Percentiles rank a stretch among this genome's conserved stretches.
phyloP scores from a whole-genome alignment of 2,329 filamentous ascomycete species.

The Coniochaeta ligniaria region DNA sequence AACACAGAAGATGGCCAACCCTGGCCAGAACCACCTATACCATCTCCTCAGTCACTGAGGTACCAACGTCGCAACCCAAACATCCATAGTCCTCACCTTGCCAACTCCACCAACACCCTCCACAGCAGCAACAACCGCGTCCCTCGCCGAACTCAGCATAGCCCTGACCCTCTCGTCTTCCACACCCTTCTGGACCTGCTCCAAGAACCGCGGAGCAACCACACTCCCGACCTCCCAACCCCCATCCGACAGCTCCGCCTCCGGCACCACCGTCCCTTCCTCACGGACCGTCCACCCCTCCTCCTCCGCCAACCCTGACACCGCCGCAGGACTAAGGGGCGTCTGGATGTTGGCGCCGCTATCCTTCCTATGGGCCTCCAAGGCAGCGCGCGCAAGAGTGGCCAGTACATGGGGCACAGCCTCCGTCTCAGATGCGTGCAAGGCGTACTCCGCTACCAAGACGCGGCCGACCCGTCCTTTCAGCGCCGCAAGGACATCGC shows the following conservation, averaged over 20 bases:
- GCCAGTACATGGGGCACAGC: constrained; percentile 43
- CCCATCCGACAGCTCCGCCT: constrained; percentile 33
- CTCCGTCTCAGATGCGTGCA: constrained; percentile 28
- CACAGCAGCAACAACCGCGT: constrained; percentile 23
- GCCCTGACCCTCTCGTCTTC: constrained; percentile 18
- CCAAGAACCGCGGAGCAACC: constrained; percentile 20
- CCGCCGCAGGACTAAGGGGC: constrained; percentile 30
- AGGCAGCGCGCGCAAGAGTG: constrained; percentile 32
- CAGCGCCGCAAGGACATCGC: constrained; percentile 26
- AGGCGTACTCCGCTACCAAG: constrained; percentile 38
- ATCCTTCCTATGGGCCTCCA: constrained; percentile 31
- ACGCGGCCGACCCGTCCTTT: constrained; percentile 24
- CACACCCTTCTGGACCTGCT: constrained; percentile 22
- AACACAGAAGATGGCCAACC: too few species aligned
- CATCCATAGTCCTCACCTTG: constrained; percentile 32
- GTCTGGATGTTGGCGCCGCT: constrained; percentile 40
- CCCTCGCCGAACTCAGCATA: constrained; percentile 20
- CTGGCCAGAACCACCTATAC: too few species aligned
- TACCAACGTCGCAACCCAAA: constrained; percentile 22
- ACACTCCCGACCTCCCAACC: constrained; percentile 34
- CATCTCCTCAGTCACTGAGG: neutral
- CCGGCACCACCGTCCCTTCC: constrained; percentile 27
- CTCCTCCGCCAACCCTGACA: constrained; percentile 25
- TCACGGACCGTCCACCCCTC: constrained; percentile 29
- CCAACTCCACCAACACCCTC: constrained; percentile 18